Percentiles rank a stretch among this genome's conserved stretches.
phyloP scores from a whole-genome alignment of 768 basidiomycete genomes.

The Roridomyces roridus region DNA sequence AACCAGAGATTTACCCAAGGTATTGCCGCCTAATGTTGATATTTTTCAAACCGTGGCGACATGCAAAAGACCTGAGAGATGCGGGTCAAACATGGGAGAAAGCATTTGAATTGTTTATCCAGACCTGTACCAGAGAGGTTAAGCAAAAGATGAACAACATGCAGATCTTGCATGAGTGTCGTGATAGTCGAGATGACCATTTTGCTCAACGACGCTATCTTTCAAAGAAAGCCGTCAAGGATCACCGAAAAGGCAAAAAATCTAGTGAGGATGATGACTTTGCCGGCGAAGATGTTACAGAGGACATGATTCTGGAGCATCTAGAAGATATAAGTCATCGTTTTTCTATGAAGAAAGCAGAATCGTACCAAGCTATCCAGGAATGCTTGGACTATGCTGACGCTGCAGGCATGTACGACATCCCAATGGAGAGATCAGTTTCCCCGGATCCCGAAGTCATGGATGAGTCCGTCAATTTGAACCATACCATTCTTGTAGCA shows the following conservation, averaged over 20 bases:
- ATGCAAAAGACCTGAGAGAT: conserved; percentile 29
- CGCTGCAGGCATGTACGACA: conserved; percentile 7
- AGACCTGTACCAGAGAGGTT: conserved; percentile 6
- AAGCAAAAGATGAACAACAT: conserved; percentile 41
- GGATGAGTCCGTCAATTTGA: not conserved
- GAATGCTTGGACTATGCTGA: conserved; percentile 19
- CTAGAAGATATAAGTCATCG: conserved; percentile 11
- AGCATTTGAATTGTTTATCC: conserved; percentile 31
- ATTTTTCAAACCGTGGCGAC: conserved; percentile 50
- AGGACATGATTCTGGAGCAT: conserved; percentile 26
- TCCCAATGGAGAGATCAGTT: not conserved
- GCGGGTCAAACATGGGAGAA: conserved; percentile 30
- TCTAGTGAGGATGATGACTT: conserved; percentile 6
- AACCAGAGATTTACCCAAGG: conserved; percentile 1
- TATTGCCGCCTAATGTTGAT: conserved; percentile 46
- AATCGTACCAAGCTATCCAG: not conserved
- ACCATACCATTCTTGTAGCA: not conserved
- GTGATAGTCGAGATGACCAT: too few relatives aligned
- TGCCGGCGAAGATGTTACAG: not conserved
- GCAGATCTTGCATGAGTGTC: conserved; percentile 47
- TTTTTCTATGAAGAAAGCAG: not conserved
- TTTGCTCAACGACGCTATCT: conserved; percentile 15
- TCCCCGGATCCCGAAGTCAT: not conserved
- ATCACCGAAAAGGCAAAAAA: not conserved
- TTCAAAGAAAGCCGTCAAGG: not conserved